Base-by-base conservation (phyloP, 1,284 basidiomycete genomes). In the Xerocomus amazonicus region DNA sequence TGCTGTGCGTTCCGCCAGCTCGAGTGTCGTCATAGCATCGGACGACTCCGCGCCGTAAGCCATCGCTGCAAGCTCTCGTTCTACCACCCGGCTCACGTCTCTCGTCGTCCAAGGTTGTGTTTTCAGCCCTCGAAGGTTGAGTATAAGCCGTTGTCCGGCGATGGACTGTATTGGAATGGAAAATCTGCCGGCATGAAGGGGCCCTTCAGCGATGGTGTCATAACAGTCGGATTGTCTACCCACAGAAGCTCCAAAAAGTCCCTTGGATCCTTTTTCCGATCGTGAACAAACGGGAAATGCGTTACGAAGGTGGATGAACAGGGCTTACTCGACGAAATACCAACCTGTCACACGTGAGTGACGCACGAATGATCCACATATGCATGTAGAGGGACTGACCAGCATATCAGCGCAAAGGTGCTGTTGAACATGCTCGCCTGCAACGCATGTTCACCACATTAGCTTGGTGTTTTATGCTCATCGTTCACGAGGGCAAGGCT, bases 121-220 rank as follows among this genome's bases (percentile, higher is more conserved):
- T n/a, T 28, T 35, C 12, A 56, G 14, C 1, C 43, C 49, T 1
- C 53, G 49, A 4, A 55, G 52, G 33, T 55, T 55, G 35, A 55
- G 48, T 12, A 51, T 46, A 10, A 55, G 43, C 3, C 53, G 52
- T 10, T 55, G 54, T 13, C 52, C 54, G 4, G 39, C 28, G n/a
- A 56, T 33, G 8, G 53, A 49, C 36, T 54, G 42, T 3, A 54
- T 8, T 5, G 51, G 52, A 1, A 44, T 14, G 12, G 53, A 42
- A n/a, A 50, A 1, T 16, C 53, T 55, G 35, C 36, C 36, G 4
- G 14, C 29, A 17, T 9, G 10, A 7, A 9, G 12, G n/a, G 29
- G 29, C 3, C 29, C 6, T 12, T 40, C 27, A 41, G 39, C 26
- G 16, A 41, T 12, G 9, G 4, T 12, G 26, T 34, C 12, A 17